Percentiles rank a stretch among this genome's conserved stretches.
These are phyloP conservation scores for Phytophthora brassicae DNA, from an alignment of 352 stramenopile genomes.

Conservation along the genomic window DNA sequence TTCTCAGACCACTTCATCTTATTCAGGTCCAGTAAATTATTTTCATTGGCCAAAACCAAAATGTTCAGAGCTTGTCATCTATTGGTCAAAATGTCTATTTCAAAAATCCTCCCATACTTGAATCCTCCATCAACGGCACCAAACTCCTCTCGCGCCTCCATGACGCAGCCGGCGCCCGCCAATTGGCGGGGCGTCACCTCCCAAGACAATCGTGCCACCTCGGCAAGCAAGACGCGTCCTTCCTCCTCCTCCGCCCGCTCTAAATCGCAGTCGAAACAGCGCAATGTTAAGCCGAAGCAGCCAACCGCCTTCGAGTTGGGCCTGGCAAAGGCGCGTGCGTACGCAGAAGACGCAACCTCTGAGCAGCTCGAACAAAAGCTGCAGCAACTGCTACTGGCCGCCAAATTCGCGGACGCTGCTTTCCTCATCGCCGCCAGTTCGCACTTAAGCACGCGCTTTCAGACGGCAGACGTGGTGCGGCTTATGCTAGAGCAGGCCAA, in stretches of 20 bases:
- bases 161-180: conserved; percentile 34
- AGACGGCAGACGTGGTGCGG: conserved; percentile 77
- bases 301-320: conserved; percentile 33
- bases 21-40: too few species aligned
- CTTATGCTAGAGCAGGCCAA: conserved; percentile 63
- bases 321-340: conserved; percentile 39
- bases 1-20: too few species aligned
- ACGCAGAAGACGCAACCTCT: conserved; percentile 34
- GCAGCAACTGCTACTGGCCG: conserved; percentile 51
- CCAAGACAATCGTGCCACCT: conserved; percentile 10
- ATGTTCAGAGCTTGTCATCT: too few species aligned
- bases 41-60: conserved; percentile 11
- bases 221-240: conserved; percentile 19
- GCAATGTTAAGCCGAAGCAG: conserved; percentile 31
- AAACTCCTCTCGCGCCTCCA: conserved; percentile 6
- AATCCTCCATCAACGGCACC: background rate
- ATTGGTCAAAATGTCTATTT: conserved; percentile 10
- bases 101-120: conserved; percentile 10
- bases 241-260: conserved; percentile 25
- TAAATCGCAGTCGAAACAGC: conserved; percentile 59
- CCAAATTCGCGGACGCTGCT: conserved; percentile 60
- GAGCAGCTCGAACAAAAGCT: conserved; percentile 58
- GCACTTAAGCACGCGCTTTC: conserved; percentile 64
- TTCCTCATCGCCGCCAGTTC: conserved; percentile 62
- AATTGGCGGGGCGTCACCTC: conserved; percentile 37